These are phyloP conservation scores for Tripterygium wilfordii DNA, from an alignment of 177 flowering plant species.

Conservation along the genomic window DNA sequence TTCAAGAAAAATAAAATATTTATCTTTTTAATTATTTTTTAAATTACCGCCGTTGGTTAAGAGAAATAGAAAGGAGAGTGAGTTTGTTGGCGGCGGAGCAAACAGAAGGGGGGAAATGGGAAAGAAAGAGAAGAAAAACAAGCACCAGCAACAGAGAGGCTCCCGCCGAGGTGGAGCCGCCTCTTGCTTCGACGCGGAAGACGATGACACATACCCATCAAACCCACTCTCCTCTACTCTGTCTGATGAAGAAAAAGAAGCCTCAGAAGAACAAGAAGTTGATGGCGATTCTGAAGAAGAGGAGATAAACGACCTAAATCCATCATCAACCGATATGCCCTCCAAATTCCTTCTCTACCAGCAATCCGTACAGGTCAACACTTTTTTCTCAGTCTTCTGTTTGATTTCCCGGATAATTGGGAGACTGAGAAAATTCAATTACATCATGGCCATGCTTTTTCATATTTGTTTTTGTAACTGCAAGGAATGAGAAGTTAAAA, in stretches of 20 bases:
- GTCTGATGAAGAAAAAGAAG: constrained; percentile 20
- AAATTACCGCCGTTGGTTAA: too few species aligned
- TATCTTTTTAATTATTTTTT: too few species aligned
- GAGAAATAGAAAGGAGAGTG: too few species aligned
- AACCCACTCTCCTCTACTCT: constrained; percentile 9
- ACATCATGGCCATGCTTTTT: too few species aligned
- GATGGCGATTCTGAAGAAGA: constrained; percentile 21
- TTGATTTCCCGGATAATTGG: too few species aligned
- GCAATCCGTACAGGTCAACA: constrained; percentile 78
- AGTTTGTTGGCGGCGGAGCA: constrained; percentile 13
- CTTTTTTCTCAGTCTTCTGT: too few species aligned
- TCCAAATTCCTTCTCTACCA: constrained; percentile 83
- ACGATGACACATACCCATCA: constrained; percentile 14
- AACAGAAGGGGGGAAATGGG: constrained; percentile 46
- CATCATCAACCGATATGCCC: constrained; percentile 26
- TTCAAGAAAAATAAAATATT: too few species aligned
- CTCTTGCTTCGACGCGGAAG: constrained; percentile 19
- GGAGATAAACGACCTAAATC: background rate
- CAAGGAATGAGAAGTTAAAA: too few species aligned
- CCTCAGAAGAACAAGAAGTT: constrained; percentile 21
- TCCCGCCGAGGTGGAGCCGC: constrained; percentile 16
- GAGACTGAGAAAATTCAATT: too few species aligned
- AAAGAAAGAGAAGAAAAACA: constrained; percentile 69
- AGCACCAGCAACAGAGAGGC: constrained; percentile 14
- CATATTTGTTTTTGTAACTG: too few species aligned